Base-by-base conservation (phyloP, 108 stramenopile species). In the Schizochytrium sp. region DNA sequence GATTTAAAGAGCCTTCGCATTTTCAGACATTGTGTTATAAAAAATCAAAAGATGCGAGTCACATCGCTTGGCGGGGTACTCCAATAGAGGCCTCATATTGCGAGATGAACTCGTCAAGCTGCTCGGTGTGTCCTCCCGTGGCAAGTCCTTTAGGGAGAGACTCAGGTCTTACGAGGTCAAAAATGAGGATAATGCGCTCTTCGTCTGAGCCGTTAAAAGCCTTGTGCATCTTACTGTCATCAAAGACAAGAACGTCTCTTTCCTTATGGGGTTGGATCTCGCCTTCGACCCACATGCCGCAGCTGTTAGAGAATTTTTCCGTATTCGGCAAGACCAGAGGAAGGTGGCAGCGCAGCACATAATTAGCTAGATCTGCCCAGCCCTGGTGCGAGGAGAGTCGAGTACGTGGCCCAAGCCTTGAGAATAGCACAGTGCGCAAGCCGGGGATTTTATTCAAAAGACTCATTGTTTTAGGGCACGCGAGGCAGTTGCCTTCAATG, bases 231-330 rank as follows among this genome's bases (percentile, higher is more conserved):
- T 98, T 97, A 88, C 95, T 96, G 91, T 99, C 98, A 90, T 99
- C 98, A 92, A 99, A 99, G 42, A 95, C 92, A 3, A 98, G 69
- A 0, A 97, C 89, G 46, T 93, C 92, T 38, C 97, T 97, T 57
- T 91, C 94, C n/a, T 87, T 89, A 88, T 98, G 97, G 13, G 90
- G 95, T 91, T 96, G 92, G 57, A 98, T 95, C 88, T 96, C 96
- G 40, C 97, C 97, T 89, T 99, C 97, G 4, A 99, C 98, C 97
- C 96, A 97, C 38, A 96, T 94, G 10, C 98, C 98, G 92, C 98
- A 99, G 50, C 93, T 87, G 41, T 92, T 92, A 46, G 55, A 55
- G 58, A 59, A 19, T n/a, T 57, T 5, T 58, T 88, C 91, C 91
- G 15, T 56, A 28, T n/a, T 46, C 45, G 98, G 98, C 42, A 98